These are phyloP conservation scores for Coemansia sp. DNA, from an alignment of 192 early-diverging fungal species.

Conservation along the genomic window DNA sequence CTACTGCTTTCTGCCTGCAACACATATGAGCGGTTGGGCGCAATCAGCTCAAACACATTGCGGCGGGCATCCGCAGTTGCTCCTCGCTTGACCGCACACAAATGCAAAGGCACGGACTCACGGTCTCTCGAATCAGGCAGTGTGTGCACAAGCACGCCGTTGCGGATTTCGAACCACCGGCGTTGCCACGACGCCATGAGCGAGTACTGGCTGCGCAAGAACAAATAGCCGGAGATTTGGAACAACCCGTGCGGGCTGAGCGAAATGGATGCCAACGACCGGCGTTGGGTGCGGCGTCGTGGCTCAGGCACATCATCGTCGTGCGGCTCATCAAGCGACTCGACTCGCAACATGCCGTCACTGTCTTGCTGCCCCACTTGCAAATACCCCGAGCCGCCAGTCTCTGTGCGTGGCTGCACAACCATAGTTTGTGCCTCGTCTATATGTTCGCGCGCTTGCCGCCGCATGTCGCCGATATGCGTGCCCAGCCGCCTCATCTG, in stretches of 20 bases:
- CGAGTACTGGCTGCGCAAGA: constrained; percentile 70
- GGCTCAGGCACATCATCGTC: constrained; percentile 4
- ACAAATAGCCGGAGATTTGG: constrained; percentile 75
- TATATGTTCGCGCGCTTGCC: constrained; percentile 13
- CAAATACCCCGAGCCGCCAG: constrained; percentile 30
- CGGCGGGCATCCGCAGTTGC: constrained; percentile 64
- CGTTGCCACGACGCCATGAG: constrained; percentile 79
- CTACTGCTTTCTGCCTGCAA: constrained; percentile 73
- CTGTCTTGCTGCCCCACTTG: constrained; percentile 42
- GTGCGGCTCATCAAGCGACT: neutral
- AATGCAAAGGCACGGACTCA: constrained; percentile 64
- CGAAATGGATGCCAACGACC: constrained; percentile 45
- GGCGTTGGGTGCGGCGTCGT: constrained; percentile 18
- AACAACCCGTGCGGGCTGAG: constrained; percentile 43
- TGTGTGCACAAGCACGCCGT: constrained; percentile 59
- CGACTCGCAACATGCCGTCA: constrained; percentile 8
- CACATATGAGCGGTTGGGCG: constrained; percentile 69
- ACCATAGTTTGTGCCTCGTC: constrained; percentile 16
- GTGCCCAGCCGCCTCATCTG: constrained; percentile 69
- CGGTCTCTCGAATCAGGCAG: constrained; percentile 57
- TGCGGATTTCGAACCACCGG: constrained; percentile 71
- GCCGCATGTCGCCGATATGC: constrained; percentile 22
- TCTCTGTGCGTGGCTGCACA: constrained; percentile 13
- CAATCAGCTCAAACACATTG: constrained; percentile 80
- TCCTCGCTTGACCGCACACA: constrained; percentile 71